A percentile compares a stretch with the other conserved stretches of the same genome.
These are phyloP conservation scores for Chenopodium quinoa DNA, from an alignment of 148 eudicot genomes.

Conservation along the genomic window DNA sequence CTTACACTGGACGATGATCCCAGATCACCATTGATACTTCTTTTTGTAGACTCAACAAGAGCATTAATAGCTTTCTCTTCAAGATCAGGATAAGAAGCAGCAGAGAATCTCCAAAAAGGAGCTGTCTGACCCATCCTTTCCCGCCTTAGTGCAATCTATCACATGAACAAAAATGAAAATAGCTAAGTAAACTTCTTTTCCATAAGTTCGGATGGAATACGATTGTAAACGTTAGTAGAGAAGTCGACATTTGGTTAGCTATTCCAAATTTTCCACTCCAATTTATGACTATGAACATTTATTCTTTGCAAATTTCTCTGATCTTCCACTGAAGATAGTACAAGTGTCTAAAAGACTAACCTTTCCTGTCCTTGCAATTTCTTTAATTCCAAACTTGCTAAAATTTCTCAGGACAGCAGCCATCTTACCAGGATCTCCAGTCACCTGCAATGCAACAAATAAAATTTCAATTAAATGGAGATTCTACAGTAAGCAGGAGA, in stretches of 20 bases:
- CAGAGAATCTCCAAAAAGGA: conserved; percentile 94
- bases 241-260: conserved; percentile 8
- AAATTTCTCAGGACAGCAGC: conserved; percentile 78
- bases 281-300: background rate
- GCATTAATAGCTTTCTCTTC: conserved; percentile 32
- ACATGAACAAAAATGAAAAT: conserved; percentile 17
- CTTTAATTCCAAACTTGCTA: conserved; percentile 75
- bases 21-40: conserved; percentile 35
- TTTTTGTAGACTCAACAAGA: conserved; percentile 28
- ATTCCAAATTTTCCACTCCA: background rate
- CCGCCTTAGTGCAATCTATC: conserved; percentile 78
- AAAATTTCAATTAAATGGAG: background rate
- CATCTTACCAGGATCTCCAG: conserved; percentile 94
- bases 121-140: conserved; percentile 87
- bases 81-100: conserved; percentile 90
- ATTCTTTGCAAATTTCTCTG: background rate
- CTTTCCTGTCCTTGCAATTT: conserved; percentile 94
- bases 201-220: background rate
- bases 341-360: conserved; percentile 32
- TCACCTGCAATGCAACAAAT: conserved; percentile 44
- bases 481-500: background rate
- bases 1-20: conserved; percentile 47
- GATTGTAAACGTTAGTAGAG: background rate
- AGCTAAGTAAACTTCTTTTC: background rate
- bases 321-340: background rate